phyloP scores from a whole-genome alignment of 768 basidiomycete genomes.

The Rhodocollybia butyracea region DNA sequence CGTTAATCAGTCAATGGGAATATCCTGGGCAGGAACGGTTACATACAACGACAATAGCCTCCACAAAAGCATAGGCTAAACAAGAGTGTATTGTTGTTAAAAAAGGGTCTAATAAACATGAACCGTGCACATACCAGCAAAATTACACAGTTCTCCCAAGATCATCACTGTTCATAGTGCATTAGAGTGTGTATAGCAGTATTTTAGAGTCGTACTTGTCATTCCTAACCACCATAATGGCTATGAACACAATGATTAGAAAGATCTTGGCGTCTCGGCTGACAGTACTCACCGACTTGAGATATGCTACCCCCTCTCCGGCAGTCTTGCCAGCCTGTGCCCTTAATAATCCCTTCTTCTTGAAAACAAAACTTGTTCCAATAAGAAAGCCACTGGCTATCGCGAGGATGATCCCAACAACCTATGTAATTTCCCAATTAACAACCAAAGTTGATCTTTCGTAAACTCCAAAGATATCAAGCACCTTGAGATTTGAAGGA shows the following conservation, averaged over 20 bases:
- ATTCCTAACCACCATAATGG: constrained; percentile 93
- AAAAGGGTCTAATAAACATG: constrained; percentile 15
- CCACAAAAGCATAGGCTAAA: constrained; percentile 82
- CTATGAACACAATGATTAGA: constrained; percentile 31
- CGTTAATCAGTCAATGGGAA: constrained; percentile 7
- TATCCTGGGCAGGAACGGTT: background rate
- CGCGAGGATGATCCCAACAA: constrained; percentile 78
- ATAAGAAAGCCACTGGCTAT: constrained; percentile 82
- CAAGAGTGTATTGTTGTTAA: constrained; percentile 5
- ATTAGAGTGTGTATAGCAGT: background rate
- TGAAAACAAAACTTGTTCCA: constrained; percentile 92
- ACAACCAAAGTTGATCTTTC: constrained; percentile 1
- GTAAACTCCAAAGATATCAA: background rate
- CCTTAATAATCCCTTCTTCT: constrained; percentile 89
- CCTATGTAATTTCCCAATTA: constrained; percentile 31
- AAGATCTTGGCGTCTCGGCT: background rate
- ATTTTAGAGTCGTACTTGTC: constrained; percentile 54
- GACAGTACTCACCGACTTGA: constrained; percentile 74
- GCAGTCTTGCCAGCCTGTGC: constrained; percentile 77
- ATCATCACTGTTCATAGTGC: constrained; percentile 71
- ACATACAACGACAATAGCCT: constrained; percentile 88
- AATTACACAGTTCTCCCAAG: constrained; percentile 83
- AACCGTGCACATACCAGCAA: constrained; percentile 56
- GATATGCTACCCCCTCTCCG: constrained; percentile 89
- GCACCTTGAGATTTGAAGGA: constrained; percentile 51